Evolutionary conservation across 2,329 filamentous ascomycete species (phyloP), one percentile per base, ranked within the genome.

Genomic region (Aspergillus ruber): DNA sequence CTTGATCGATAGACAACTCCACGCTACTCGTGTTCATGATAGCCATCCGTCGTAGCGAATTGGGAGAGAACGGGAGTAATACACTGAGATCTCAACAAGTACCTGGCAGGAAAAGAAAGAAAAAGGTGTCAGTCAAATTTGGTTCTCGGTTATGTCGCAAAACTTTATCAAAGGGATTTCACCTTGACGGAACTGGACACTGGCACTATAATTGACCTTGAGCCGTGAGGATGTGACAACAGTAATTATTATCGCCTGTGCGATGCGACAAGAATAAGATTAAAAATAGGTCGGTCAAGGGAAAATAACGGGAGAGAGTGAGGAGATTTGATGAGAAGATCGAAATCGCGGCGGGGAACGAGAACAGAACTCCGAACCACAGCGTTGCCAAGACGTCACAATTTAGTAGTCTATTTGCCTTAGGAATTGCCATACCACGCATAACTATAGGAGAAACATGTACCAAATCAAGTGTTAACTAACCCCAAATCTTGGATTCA

Each of bases 1-100:
- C 67, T 69, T 69, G 67, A 69, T 69, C 65, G 54, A 53, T 52
- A 57, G 64, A 66, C 54, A 66, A 66, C 59, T 56, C 66, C 64
- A 59, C 43, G 53, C 64, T 67, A 67, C 64, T 67, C 55, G 61
- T 62, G 54, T 62, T 67, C 66, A 69, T 68, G 59, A 55, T 65
- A 56, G 59, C 58, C 54, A 51, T 55, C 52, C 44, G 46, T 50
- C 52, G 49, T 40, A 53, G 52, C 43, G 46, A 47, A 48, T 32
- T 50, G 27, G 41, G 50, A 49, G 47, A 52, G 51, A 54, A 57
- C 53, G 50, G 50, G 53, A 58, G 60, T 50, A 57, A 50, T 57
- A 55, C 63, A 60, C 61, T 65, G 41, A 10, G 15, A 20, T 40
- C 10, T 29, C 10, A 20, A 15, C 20, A 13, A 39, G 18, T 10